A percentile compares a stretch with the other conserved stretches of the same genome.
These are phyloP conservation scores for Hypsizygus marmoreus DNA, from an alignment of 768 basidiomycete genomes.

Conservation along the genomic window DNA sequence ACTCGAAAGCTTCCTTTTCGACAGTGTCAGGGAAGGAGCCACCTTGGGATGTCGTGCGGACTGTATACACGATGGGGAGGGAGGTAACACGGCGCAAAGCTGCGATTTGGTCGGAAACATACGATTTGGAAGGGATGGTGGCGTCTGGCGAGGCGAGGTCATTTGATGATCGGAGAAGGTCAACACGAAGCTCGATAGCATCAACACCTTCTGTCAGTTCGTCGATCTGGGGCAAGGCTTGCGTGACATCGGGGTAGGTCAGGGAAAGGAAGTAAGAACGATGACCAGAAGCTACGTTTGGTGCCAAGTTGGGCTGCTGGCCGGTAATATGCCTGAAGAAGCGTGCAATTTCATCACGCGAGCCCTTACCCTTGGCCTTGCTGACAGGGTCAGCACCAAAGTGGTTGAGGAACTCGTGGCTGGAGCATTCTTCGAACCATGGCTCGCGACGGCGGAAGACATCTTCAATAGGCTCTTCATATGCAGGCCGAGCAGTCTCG, in stretches of 20 bases:
- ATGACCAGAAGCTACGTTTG: constrained; percentile 50
- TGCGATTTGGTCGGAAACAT: constrained; percentile 81
- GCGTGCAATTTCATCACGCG: constrained; percentile 65
- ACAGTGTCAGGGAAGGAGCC: constrained; percentile 87
- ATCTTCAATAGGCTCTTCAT: constrained; percentile 82
- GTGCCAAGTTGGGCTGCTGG: constrained; percentile 60
- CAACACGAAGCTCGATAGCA: constrained; percentile 92
- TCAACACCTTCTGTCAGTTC: constrained; percentile 83
- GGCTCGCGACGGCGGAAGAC: constrained; percentile 84
- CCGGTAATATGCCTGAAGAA: constrained; percentile 93
- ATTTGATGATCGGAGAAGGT: constrained; percentile 66
- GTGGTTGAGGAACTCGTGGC: constrained; percentile 82
- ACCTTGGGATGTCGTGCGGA: constrained; percentile 85
- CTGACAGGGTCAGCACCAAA: constrained; percentile 38
- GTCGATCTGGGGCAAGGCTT: constrained; percentile 67
- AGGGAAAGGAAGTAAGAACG: constrained; percentile 93
- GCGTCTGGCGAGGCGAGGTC: constrained; percentile 48
- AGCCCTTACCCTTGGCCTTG: constrained; percentile 32
- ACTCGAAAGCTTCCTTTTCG: constrained; percentile 67
- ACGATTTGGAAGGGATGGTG: constrained; percentile 64
- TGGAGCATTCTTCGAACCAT: constrained; percentile 84
- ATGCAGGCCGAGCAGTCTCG: constrained; percentile 82
- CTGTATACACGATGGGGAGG: constrained; percentile 91
- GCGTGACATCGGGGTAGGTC: constrained; percentile 86
- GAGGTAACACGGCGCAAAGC: constrained; percentile 73